Percentiles rank a stretch among this genome's conserved stretches.
Conservation (phyloP, 176 grass and related monocot genomes). For the Typha latifolia region DNA sequence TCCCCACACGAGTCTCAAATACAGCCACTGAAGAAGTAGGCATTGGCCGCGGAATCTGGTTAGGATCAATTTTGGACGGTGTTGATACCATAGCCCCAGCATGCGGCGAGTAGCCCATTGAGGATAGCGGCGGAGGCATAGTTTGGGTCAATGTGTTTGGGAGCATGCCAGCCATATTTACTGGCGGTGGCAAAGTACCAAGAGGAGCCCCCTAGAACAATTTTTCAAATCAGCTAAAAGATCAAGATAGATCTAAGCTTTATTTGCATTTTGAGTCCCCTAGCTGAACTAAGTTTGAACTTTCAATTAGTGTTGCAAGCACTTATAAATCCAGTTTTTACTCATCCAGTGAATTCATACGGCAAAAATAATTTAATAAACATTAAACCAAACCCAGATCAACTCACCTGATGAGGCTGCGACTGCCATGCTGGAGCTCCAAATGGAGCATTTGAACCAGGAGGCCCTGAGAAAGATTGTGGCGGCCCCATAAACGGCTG, state of each 20-base stretch:
- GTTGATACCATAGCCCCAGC: slow-evolving; percentile 53
- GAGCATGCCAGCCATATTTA: slow-evolving; percentile 34
- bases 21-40: slow-evolving; percentile 40
- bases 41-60: slow-evolving; percentile 76
- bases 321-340: no score
- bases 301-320: no score
- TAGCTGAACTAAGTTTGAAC: neutral
- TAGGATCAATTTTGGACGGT: slow-evolving; percentile 79
- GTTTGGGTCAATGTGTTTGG: slow-evolving; percentile 38
- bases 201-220: slow-evolving; percentile 31
- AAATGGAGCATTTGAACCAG: slow-evolving; percentile 34
- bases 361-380: neutral
- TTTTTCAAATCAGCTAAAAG: slow-evolving; percentile 7
- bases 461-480: slow-evolving; percentile 16
- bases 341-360: no score
- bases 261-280: neutral
- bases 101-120: slow-evolving; percentile 57
- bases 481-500: slow-evolving; percentile 7
- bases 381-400: slow-evolving; percentile 1
- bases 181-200: slow-evolving; percentile 30
- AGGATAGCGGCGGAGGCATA: slow-evolving; percentile 32
- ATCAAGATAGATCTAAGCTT: neutral
- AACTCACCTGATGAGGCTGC: slow-evolving; percentile 22
- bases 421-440: slow-evolving; percentile 21
- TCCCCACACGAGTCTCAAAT: slow-evolving; percentile 76